A percentile compares a stretch with the other conserved stretches of the same genome.
These are phyloP conservation scores for Spencermartinsiella europaea DNA, from an alignment of 805 yeast genomes.

Conservation along the genomic window DNA sequence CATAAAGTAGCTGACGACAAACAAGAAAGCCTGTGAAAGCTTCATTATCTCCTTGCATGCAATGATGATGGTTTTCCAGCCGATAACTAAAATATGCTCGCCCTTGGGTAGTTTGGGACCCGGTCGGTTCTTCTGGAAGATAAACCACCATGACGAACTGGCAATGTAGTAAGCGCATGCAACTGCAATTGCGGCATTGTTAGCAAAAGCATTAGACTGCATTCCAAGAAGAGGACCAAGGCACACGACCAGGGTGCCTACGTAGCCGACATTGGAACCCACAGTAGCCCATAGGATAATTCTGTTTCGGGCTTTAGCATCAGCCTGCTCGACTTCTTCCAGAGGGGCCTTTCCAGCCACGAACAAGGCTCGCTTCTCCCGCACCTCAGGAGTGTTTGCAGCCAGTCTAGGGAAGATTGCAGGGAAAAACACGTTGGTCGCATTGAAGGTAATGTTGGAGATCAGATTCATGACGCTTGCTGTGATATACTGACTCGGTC, in stretches of 20 bases:
- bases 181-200: slow-evolving; percentile 12
- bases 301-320: slow-evolving; percentile 12
- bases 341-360: slow-evolving; percentile 9
- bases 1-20: slow-evolving; percentile 10
- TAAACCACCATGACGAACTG: slow-evolving; percentile 14
- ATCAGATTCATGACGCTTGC: slow-evolving; percentile 10
- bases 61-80: slow-evolving; percentile 9
- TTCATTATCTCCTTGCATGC: slow-evolving; percentile 9
- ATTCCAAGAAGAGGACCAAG: slow-evolving; percentile 10
- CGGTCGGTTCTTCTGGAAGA: slow-evolving; percentile 11
- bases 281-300: slow-evolving; percentile 14
- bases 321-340: slow-evolving; percentile 13
- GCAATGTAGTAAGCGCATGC: slow-evolving; percentile 13
- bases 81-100: slow-evolving; percentile 7
- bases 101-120: slow-evolving; percentile 12
- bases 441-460: slow-evolving; percentile 13
- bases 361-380: slow-evolving; percentile 11
- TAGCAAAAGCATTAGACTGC: slow-evolving; percentile 8
- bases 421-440: slow-evolving; percentile 12
- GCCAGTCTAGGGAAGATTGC: slow-evolving; percentile 17
- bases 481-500: slow-evolving; percentile 5
- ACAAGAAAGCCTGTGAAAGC: slow-evolving; percentile 11
- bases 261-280: slow-evolving; percentile 12
- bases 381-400: slow-evolving; percentile 10
- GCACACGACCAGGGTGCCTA: slow-evolving; percentile 14